Base-by-base conservation (phyloP, 768 basidiomycete genomes). In the Coprinellus micaceus region DNA sequence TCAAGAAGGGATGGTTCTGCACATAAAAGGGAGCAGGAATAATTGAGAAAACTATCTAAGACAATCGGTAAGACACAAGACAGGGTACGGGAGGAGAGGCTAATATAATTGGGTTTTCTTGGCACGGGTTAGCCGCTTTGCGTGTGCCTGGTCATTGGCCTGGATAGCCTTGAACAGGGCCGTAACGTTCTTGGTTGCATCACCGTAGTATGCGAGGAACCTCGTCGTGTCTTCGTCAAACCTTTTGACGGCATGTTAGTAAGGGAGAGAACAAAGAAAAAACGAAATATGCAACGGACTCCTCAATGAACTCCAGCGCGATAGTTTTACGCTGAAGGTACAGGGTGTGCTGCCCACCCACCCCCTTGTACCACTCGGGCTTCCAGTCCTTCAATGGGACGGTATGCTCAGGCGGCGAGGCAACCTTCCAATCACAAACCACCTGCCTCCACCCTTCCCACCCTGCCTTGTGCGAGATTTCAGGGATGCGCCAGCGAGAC, bases 341-440 rank as follows among this genome's bases (percentile, higher is more conserved):
- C 36, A 54, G 54, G 12, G 22, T 15, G 15, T 52, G 19, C 45
- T 52, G 47, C 24, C 40, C 26, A 33, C 33, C 40, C 3, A 33
- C 4, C 11, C 41, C 36, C 33, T 52, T 48, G 15, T 52, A 39
- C 60, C 60, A 61, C 13, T 44, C n/a, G 1, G 37, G 48, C 6
- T 47, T n/a, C 57, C 60, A 61, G 9, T 58, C 52, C 28, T 58
- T 58, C 25, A 58, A 17, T 11, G 53, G 26, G 12, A 57, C 28
- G 2, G 15, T 17, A 3, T 26, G 47, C 10, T 25, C 21, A 15
- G 47, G 47, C 17, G 47, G 47, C 6, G 24, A 26, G 2, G 47
- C 25, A 29, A 28, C 15, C 47, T 48, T 48, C 47, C 47, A 48
- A 17, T 48, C 25, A 13, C 12, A 12, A 28, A 48, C 15, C 12